Conservation (phyloP, 2,329 filamentous ascomycete genomes). For the Exophiala sp. region DNA sequence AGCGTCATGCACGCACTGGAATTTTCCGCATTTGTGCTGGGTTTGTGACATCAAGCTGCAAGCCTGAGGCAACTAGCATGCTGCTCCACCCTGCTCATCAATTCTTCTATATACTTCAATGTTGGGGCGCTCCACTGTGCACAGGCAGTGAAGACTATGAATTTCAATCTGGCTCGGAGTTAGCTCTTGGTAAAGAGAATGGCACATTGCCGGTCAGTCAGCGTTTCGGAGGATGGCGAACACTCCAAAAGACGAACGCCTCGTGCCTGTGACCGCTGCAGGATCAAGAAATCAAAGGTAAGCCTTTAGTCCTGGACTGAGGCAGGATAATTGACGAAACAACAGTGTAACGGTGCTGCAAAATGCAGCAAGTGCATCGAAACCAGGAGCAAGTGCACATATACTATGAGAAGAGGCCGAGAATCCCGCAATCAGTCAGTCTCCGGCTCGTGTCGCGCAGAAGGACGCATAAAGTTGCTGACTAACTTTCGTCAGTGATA, state of each 20-base stretch:
- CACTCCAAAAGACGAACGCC: not conserved
- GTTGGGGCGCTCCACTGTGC: too few relatives aligned
- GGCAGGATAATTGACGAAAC: not conserved
- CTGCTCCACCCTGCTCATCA: too few relatives aligned
- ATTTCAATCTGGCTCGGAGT: too few relatives aligned
- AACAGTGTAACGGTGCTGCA: not conserved
- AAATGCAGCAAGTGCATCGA: not conserved
- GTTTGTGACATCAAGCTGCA: too few relatives aligned
- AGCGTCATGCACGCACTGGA: too few relatives aligned
- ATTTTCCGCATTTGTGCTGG: too few relatives aligned
- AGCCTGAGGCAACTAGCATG: too few relatives aligned
- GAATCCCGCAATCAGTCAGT: not conserved
- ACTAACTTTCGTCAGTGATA: not conserved
- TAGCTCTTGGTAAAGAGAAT: not conserved
- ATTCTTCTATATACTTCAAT: too few relatives aligned
- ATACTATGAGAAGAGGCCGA: not conserved
- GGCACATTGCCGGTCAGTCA: not conserved
- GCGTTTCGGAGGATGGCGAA: not conserved
- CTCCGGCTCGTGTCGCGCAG: not conserved
- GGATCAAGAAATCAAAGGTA: not conserved
- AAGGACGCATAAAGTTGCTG: not conserved
- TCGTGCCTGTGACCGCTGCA: not conserved
- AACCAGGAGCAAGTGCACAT: not conserved
- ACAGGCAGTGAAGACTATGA: too few relatives aligned
- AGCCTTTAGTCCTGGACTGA: not conserved